Evolutionary conservation across 352 stramenopile genomes (phyloP).

Genomic region (Vaucheria bursata): DNA sequence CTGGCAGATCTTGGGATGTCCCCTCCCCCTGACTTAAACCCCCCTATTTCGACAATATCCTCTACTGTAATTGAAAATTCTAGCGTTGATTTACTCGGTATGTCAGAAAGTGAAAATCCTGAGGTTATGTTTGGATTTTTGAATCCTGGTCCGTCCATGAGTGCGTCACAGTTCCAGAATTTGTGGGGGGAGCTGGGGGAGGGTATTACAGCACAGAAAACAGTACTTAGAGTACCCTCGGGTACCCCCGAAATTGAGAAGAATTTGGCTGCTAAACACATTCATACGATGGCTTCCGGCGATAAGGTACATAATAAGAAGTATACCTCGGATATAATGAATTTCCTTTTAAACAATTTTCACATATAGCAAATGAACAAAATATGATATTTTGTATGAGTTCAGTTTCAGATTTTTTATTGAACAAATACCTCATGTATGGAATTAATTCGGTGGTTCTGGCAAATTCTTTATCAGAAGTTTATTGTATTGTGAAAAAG

Average conservation of each 20-base stretch:
- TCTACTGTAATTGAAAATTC: not conserved
- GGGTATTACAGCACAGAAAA: slow-evolving; percentile 11
- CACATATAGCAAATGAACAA: too few species aligned
- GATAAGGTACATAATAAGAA: slow-evolving; percentile 36
- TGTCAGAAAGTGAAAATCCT: slow-evolving; percentile 9
- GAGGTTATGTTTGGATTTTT: not conserved
- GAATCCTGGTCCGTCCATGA: slow-evolving; percentile 17
- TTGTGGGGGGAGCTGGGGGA: slow-evolving; percentile 25
- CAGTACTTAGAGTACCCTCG: slow-evolving; percentile 44
- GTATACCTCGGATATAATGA: not conserved
- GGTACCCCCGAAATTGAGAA: slow-evolving; percentile 47
- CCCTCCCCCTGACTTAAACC: slow-evolving; percentile 18
- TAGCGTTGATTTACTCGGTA: slow-evolving; percentile 23
- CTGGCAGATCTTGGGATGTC: slow-evolving; percentile 57
- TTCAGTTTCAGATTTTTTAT: not conserved
- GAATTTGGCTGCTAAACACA: slow-evolving; percentile 45
- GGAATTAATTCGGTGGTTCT: not conserved
- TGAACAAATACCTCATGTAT: too few species aligned
- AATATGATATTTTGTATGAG: too few species aligned
- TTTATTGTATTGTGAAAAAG: not conserved
- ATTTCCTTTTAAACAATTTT: too few species aligned
- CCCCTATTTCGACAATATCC: not conserved
- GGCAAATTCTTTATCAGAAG: not conserved
- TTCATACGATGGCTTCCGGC: slow-evolving; percentile 68
- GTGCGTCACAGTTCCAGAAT: slow-evolving; percentile 34